phyloP scores from a whole-genome alignment of 2,329 filamentous ascomycete species.

The Sclerotiophoma versabilis region DNA sequence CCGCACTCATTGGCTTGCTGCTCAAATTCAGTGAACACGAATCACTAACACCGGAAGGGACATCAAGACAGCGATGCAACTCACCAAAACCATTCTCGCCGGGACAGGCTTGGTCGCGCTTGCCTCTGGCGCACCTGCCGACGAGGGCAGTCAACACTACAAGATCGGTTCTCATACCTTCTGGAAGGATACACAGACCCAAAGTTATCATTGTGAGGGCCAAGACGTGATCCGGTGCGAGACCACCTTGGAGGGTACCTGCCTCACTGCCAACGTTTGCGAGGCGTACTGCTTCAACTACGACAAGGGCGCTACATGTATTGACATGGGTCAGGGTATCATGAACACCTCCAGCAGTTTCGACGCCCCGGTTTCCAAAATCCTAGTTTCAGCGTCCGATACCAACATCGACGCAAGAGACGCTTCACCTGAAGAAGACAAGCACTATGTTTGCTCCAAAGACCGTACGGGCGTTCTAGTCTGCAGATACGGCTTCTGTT shows the following conservation, averaged over 20 bases:
- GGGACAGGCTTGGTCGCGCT: not conserved
- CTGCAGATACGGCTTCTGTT: slow-evolving; percentile 15
- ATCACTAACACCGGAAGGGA: not conserved
- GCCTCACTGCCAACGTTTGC: not conserved
- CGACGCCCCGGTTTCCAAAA: not conserved
- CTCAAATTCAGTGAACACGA: not conserved
- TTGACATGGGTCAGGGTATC: not conserved
- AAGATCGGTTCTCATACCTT: not conserved
- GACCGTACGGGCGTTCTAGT: slow-evolving; percentile 8
- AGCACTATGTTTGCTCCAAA: slow-evolving; percentile 8
- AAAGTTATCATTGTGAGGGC: not conserved
- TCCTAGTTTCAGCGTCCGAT: not conserved
- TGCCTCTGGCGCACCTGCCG: not conserved
- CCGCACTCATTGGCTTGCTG: not conserved
- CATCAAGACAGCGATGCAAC: not conserved
- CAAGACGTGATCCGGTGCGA: slow-evolving; percentile 2
- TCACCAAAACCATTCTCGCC: not conserved
- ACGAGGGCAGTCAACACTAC: not conserved
- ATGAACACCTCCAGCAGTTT: not conserved
- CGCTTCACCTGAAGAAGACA: slow-evolving; percentile 3
- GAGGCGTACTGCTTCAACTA: not conserved
- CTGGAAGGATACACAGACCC: not conserved
- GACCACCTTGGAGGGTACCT: not conserved
- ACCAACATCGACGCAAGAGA: not conserved
- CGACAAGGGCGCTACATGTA: slow-evolving; percentile 3